A percentile compares a stretch with the other conserved stretches of the same genome.
These are phyloP conservation scores for Pseudocercospora crystallina DNA, from an alignment of 2,329 filamentous ascomycete genomes.

Conservation along the genomic window DNA sequence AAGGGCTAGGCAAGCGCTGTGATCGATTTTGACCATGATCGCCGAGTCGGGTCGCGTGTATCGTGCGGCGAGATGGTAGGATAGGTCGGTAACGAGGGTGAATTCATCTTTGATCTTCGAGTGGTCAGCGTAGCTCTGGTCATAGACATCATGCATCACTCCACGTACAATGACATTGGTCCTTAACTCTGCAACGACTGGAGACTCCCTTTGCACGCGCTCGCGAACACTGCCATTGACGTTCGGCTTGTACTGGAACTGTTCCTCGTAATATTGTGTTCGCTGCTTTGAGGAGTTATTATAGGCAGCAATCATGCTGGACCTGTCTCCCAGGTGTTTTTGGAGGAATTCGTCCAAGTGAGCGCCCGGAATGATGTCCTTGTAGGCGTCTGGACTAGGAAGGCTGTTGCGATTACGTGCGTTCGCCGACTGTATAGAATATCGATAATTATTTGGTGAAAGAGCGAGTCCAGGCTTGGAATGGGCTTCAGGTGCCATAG, in stretches of 20 bases:
- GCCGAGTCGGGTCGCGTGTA: slow-evolving; percentile 73
- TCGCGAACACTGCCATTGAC: slow-evolving; percentile 35
- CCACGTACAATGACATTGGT: slow-evolving; percentile 53
- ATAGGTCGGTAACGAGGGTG: slow-evolving; percentile 71
- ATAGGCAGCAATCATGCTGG: slow-evolving; percentile 21
- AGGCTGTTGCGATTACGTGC: slow-evolving; percentile 16
- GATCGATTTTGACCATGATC: slow-evolving; percentile 73
- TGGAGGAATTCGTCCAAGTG: slow-evolving; percentile 20
- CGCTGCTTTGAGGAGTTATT: slow-evolving; percentile 34
- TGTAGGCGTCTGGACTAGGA: slow-evolving; percentile 13
- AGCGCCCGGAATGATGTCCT: slow-evolving; percentile 9
- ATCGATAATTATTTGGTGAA: slow-evolving; percentile 1
- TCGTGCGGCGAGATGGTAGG: slow-evolving; percentile 69
- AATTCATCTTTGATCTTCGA: slow-evolving; percentile 71
- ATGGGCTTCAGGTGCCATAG: not conserved
- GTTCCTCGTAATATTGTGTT: slow-evolving; percentile 37
- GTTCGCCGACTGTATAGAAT: not conserved
- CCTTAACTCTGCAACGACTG: slow-evolving; percentile 48
- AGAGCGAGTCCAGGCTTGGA: slow-evolving; percentile 6
- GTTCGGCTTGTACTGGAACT: slow-evolving; percentile 35
- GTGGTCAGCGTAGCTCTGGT: not conserved
- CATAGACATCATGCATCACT: not conserved
- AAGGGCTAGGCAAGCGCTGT: slow-evolving; percentile 72
- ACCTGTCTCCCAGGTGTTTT: slow-evolving; percentile 21
- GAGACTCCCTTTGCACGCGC: slow-evolving; percentile 45